Conservation (phyloP, 192 early-diverging fungal species). For the Backusella tarrabulga region DNA sequence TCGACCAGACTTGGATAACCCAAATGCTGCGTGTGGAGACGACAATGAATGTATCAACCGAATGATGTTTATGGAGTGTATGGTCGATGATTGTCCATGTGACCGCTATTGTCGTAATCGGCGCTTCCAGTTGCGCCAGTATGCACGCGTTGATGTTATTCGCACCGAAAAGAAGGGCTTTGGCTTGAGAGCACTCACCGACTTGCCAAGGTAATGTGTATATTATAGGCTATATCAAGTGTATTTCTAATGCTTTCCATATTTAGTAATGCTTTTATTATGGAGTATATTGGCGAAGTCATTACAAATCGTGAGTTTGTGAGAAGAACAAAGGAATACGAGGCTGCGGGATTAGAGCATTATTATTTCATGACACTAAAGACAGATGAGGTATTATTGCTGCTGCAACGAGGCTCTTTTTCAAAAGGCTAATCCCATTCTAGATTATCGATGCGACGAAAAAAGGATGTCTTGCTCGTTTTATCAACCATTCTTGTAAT, state of each 20-base stretch:
- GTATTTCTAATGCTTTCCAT: not conserved
- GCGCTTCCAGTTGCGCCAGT: slow-evolving; percentile 84
- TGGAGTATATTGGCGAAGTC: slow-evolving; percentile 98
- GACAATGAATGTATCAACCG: slow-evolving; percentile 91
- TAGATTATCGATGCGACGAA: slow-evolving; percentile 94
- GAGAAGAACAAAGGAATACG: slow-evolving; percentile 82
- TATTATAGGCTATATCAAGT: not conserved
- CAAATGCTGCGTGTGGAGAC: slow-evolving; percentile 82
- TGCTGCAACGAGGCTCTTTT: not conserved
- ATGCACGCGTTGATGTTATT: slow-evolving; percentile 86
- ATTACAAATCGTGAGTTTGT: slow-evolving; percentile 79
- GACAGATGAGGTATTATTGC: slow-evolving; percentile 69
- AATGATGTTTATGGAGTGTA: slow-evolving; percentile 89
- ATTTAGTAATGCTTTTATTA: slow-evolving; percentile 82
- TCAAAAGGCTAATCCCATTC: not conserved
- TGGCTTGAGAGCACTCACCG: slow-evolving; percentile 77
- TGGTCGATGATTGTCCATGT: slow-evolving; percentile 82
- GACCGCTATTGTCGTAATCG: slow-evolving; percentile 89
- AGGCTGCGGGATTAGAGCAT: slow-evolving; percentile 77
- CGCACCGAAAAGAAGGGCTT: slow-evolving; percentile 91
- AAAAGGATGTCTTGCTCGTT: slow-evolving; percentile 90
- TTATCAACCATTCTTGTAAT: slow-evolving; percentile 97
- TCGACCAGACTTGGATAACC: slow-evolving; percentile 58
- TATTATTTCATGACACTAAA: slow-evolving; percentile 99
- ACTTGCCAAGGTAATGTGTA: slow-evolving; percentile 55